Conservation (phyloP, 768 basidiomycete genomes). For the Trametes cubensis region DNA sequence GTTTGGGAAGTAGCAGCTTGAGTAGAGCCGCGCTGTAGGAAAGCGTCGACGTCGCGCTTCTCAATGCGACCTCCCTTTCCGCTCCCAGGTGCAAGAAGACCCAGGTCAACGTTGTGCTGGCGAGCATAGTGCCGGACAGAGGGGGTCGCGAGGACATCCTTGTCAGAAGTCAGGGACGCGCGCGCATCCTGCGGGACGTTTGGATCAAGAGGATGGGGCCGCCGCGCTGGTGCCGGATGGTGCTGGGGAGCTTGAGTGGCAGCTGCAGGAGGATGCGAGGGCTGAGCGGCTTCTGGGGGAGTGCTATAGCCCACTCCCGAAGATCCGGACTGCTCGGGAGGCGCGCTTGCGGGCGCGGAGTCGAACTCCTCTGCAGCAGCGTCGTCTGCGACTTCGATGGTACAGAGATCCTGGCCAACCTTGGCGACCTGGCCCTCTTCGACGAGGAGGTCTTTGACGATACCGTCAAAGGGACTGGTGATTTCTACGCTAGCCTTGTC, state of each 20-base stretch:
- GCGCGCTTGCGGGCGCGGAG: slow-evolving; percentile 16
- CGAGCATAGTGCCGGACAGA: slow-evolving; percentile 80
- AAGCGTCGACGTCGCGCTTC: slow-evolving; percentile 71
- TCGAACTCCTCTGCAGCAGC: slow-evolving; percentile 22
- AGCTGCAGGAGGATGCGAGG: not conserved
- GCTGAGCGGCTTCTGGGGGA: slow-evolving; percentile 2
- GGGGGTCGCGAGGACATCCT: slow-evolving; percentile 66
- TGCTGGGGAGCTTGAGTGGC: slow-evolving; percentile 6
- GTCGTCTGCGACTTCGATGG: slow-evolving; percentile 80
- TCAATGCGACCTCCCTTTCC: slow-evolving; percentile 77
- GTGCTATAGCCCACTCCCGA: slow-evolving; percentile 1
- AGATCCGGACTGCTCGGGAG: slow-evolving; percentile 2
- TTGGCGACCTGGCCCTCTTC: slow-evolving; percentile 83
- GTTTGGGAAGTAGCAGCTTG: slow-evolving; percentile 2
- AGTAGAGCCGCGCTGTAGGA: slow-evolving; percentile 40
- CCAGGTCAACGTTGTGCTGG: slow-evolving; percentile 63
- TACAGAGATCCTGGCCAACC: slow-evolving; percentile 76
- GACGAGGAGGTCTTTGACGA: slow-evolving; percentile 71
- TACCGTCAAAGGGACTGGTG: slow-evolving; percentile 82
- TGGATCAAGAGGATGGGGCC: slow-evolving; percentile 69
- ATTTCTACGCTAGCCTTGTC: slow-evolving; percentile 93
- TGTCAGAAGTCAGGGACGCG: slow-evolving; percentile 13
- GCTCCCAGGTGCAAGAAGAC: slow-evolving; percentile 60
- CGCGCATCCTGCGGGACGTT: slow-evolving; percentile 36
- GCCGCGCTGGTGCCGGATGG: slow-evolving; percentile 21